Conservation (phyloP, 78 protist genomes). For the Trichosphaerium sp. region DNA sequence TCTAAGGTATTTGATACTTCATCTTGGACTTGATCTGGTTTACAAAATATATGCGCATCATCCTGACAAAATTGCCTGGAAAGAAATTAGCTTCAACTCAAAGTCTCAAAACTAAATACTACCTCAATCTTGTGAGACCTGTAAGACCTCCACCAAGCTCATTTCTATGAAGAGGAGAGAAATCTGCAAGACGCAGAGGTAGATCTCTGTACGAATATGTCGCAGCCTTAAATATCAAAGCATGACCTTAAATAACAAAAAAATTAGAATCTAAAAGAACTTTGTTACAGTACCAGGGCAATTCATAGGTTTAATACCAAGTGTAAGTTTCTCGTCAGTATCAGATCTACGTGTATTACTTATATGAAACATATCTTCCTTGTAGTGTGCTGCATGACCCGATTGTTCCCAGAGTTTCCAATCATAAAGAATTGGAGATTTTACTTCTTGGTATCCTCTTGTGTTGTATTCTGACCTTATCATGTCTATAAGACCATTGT, state of each 20-base stretch:
- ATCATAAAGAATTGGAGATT: slow-evolving; percentile 94
- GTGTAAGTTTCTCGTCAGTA: slow-evolving; percentile 23
- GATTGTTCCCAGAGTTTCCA: slow-evolving; percentile 88
- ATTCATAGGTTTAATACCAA: slow-evolving; percentile 99
- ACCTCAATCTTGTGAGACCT: slow-evolving; percentile 97
- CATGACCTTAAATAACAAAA: no score
- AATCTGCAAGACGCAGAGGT: slow-evolving; percentile 94
- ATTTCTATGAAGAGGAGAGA: slow-evolving; percentile 96
- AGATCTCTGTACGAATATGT: slow-evolving; percentile 68
- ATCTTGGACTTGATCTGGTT: slow-evolving; percentile 42
- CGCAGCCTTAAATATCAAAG: slow-evolving; percentile 47
- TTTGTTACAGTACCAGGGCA: no score
- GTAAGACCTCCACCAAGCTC: slow-evolving; percentile 95
- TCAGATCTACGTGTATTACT: no score
- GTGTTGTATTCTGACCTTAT: no score
- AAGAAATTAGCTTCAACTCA: no score
- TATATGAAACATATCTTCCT: slow-evolving; percentile 83
- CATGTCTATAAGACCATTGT: slow-evolving; percentile 78
- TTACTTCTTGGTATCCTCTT: slow-evolving; percentile 83
- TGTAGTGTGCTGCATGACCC: slow-evolving; percentile 96
- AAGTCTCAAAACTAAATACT: no score
- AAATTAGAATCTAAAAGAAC: no score
- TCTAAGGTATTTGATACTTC: slow-evolving; percentile 9
- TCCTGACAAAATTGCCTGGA: slow-evolving; percentile 99
- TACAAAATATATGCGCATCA: slow-evolving; percentile 98